Evolutionary conservation across 1,284 basidiomycete genomes (phyloP), one percentile per base, ranked within the genome.

Genomic region (Malassezia cuniculi): DNA sequence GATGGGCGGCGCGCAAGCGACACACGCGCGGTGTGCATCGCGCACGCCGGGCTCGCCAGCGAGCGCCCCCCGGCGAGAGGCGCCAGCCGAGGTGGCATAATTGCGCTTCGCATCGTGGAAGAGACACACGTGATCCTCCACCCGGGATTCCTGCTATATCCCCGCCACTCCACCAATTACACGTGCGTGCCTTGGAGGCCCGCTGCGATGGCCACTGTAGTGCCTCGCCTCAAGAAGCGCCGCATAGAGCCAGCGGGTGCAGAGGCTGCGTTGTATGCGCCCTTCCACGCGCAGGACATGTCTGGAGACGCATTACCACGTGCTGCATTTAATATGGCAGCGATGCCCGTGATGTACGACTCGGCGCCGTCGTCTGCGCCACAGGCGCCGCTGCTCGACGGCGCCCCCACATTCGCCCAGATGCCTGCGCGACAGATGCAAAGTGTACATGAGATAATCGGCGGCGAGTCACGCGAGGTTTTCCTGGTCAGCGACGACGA

Each of bases 401-500:
- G 18, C 9, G 30, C 18, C 30, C 2, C 7, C 22, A n/a, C n/a
- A 18, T 18, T 8, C 14, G 15, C 18, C 18, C 4, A 21, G 4
- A 25, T 6, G 24, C 24, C 24, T 12, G 6, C 24, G 24, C 24
- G 24, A 6, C 24, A 25, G 7, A 22, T 34, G 25, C 17, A 30
- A 3, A 27, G 36, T 24, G 36, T 45, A 12, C 32, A 21, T 19
- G 42, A 45, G 29, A 22, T 45, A 27, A 45, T 45, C 31, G 31
- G 25, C 19, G 42, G 37, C 15, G 16, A 39, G 29, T 36, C 39
- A 16, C 42, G 31, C 32, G 32, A 39, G 12, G 42, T 45, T 3
- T 39, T 27, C 32, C 26, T 45, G 9, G 31, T 45, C 18, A 45
- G 42, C 22, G 42, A 45, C 27, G 42, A 45, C 25, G 42, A 45